These are phyloP conservation scores for Sphaerobolus stellatus DNA, from an alignment of 1,284 basidiomycete species.

Conservation along the genomic window DNA sequence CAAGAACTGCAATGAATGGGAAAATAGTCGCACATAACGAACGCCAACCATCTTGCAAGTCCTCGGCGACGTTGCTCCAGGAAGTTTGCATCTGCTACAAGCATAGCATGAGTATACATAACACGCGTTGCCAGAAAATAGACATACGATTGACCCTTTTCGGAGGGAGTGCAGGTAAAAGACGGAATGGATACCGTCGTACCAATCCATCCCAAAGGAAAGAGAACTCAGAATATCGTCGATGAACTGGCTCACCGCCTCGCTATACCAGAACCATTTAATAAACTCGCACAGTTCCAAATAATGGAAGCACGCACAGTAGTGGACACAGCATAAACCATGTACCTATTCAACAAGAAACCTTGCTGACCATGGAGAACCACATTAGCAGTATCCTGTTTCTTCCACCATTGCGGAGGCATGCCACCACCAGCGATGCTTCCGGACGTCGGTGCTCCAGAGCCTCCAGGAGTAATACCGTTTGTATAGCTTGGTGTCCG, in stretches of 20 bases:
- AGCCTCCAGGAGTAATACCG: constrained; percentile 45
- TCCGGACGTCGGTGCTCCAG: constrained; percentile 55
- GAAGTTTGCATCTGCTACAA: constrained; percentile 78
- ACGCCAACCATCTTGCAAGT: constrained; percentile 78
- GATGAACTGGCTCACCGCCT: constrained; percentile 60
- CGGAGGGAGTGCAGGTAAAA: constrained; percentile 86
- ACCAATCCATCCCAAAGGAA: constrained; percentile 84
- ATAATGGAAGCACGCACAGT: constrained; percentile 53
- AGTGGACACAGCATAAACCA: constrained; percentile 77
- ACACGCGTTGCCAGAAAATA: constrained; percentile 1
- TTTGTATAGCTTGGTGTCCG: constrained; percentile 13
- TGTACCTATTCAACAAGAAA: constrained; percentile 81
- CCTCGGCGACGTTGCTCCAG: constrained; percentile 86
- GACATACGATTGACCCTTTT: constrained; percentile 84
- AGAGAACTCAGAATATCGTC: constrained; percentile 88
- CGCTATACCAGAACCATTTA: constrained; percentile 40
- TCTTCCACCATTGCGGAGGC: constrained; percentile 82
- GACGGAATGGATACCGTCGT: constrained; percentile 83
- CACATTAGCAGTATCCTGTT: constrained; percentile 69
- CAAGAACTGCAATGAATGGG: neutral
- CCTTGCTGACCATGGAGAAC: constrained; percentile 81
- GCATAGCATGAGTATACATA: neutral
- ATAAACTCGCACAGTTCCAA: neutral
- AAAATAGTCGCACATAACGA: constrained; percentile 58
- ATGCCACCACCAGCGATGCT: constrained; percentile 71